These are phyloP conservation scores for Diplodia scrobiculata DNA, from an alignment of 2,329 filamentous ascomycete genomes.

Conservation along the genomic window DNA sequence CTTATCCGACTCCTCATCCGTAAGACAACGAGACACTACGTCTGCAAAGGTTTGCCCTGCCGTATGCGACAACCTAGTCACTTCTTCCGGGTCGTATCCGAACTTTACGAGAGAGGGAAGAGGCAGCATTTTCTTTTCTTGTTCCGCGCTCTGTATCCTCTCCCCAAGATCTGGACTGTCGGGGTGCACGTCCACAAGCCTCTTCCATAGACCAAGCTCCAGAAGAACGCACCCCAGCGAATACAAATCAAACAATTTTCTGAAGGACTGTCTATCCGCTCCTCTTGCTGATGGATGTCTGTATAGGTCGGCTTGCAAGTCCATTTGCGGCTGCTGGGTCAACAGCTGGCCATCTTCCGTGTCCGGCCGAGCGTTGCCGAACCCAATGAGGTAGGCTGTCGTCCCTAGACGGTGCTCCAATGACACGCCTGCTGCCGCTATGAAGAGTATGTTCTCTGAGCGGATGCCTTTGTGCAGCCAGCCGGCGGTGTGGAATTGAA, in stretches of 20 bases:
- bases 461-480: conserved; percentile 23
- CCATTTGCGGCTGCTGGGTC: conserved; percentile 10
- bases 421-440: not conserved
- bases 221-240: conserved; percentile 27
- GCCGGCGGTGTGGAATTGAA: conserved; percentile 16
- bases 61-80: too few relatives aligned
- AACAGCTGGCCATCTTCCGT: conserved; percentile 6
- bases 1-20: too few relatives aligned
- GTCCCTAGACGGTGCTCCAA: not conserved
- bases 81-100: not conserved
- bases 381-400: conserved; percentile 9
- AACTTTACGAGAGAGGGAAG: not conserved
- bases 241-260: conserved; percentile 26
- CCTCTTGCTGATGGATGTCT: conserved; percentile 23
- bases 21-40: too few relatives aligned
- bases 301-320: conserved; percentile 13
- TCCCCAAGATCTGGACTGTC: not conserved
- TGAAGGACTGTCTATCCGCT: not conserved
- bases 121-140: not conserved
- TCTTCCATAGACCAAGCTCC: conserved; percentile 13
- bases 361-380: conserved; percentile 25
- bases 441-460: conserved; percentile 19
- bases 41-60: too few relatives aligned
- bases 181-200: not conserved
- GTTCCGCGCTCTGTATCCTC: not conserved